Evolutionary conservation across 1,284 basidiomycete species (phyloP).

Genomic region (Trichosporon sp.): DNA sequence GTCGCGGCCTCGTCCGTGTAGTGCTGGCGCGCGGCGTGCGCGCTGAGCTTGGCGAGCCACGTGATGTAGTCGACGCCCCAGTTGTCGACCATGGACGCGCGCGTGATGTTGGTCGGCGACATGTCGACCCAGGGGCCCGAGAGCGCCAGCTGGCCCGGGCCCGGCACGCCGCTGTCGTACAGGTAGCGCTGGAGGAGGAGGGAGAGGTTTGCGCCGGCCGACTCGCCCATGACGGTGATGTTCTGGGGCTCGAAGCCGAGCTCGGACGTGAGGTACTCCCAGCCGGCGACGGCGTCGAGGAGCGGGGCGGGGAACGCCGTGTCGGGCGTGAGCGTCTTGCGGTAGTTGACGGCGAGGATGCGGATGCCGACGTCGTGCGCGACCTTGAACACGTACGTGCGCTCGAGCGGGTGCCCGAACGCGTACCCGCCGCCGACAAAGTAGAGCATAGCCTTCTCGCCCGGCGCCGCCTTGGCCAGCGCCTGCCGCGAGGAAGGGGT

Average conservation of each 20-base stretch:
- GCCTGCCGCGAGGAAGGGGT: background rate
- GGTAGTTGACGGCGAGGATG: conserved; percentile 16
- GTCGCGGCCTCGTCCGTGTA: background rate
- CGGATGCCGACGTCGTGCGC: conserved; percentile 8
- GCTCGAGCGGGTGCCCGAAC: conserved; percentile 16
- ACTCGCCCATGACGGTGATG: conserved; percentile 15
- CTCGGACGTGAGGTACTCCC: conserved; percentile 10
- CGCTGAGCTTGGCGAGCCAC: background rate
- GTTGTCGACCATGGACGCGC: conserved; percentile 6
- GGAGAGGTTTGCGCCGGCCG: conserved; percentile 15
- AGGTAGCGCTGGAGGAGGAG: conserved; percentile 13
- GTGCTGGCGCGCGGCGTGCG: conserved; percentile 6
- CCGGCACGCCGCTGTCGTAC: background rate
- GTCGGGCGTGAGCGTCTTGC: conserved; percentile 10
- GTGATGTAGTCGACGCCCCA: conserved; percentile 13
- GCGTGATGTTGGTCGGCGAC: background rate
- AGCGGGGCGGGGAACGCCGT: conserved; percentile 18
- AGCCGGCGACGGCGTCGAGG: conserved; percentile 18
- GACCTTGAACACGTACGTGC: conserved; percentile 10
- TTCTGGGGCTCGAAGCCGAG: conserved; percentile 14
- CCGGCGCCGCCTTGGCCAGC: background rate
- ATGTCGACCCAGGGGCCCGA: conserved; percentile 15
- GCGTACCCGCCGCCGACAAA: conserved; percentile 14
- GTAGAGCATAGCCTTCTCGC: conserved; percentile 9
- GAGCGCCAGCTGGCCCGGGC: conserved; percentile 9